These are phyloP conservation scores for Mortierella sp. DNA, from an alignment of 371 early-diverging fungal genomes.

Conservation along the genomic window DNA sequence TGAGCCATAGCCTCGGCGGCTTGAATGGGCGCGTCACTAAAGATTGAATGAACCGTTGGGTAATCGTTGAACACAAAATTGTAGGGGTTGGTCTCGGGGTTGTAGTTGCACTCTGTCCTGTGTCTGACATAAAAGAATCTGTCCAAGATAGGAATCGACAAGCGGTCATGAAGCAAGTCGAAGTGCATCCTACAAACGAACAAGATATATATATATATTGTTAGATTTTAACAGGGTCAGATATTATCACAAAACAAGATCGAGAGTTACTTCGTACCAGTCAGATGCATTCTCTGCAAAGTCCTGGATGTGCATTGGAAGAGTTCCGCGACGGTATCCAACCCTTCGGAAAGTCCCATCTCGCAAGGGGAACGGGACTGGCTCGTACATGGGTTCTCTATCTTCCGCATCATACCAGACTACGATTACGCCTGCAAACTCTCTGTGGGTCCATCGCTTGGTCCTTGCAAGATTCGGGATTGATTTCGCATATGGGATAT, in stretches of 20 bases:
- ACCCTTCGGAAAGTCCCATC: slow-evolving; percentile 40
- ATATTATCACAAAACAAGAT: too few relatives aligned
- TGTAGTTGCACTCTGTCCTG: slow-evolving; percentile 46
- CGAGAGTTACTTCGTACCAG: slow-evolving; percentile 21
- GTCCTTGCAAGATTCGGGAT: slow-evolving; percentile 46
- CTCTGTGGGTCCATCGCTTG: slow-evolving; percentile 50
- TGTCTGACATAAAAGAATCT: slow-evolving; percentile 49
- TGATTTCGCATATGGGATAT: slow-evolving; percentile 51
- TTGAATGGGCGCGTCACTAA: slow-evolving; percentile 37
- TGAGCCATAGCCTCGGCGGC: slow-evolving; percentile 48
- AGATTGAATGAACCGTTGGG: slow-evolving; percentile 51
- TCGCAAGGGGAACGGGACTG: slow-evolving; percentile 44
- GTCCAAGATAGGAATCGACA: slow-evolving; percentile 52
- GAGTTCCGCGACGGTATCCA: slow-evolving; percentile 47
- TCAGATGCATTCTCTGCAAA: slow-evolving; percentile 56
- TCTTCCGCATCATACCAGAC: slow-evolving; percentile 54
- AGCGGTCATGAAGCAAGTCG: slow-evolving; percentile 40
- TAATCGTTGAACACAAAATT: slow-evolving; percentile 55
- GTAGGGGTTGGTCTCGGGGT: slow-evolving; percentile 46
- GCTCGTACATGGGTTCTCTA: slow-evolving; percentile 53
- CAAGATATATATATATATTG: not conserved
- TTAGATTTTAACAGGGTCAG: too few relatives aligned
- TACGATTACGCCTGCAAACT: slow-evolving; percentile 45
- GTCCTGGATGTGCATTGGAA: slow-evolving; percentile 56
- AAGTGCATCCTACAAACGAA: slow-evolving; percentile 45